Evolutionary conservation across 2,329 filamentous ascomycete genomes (phyloP), one percentile per base, ranked within the genome.

Genomic region (Diaporthe nobilis): DNA sequence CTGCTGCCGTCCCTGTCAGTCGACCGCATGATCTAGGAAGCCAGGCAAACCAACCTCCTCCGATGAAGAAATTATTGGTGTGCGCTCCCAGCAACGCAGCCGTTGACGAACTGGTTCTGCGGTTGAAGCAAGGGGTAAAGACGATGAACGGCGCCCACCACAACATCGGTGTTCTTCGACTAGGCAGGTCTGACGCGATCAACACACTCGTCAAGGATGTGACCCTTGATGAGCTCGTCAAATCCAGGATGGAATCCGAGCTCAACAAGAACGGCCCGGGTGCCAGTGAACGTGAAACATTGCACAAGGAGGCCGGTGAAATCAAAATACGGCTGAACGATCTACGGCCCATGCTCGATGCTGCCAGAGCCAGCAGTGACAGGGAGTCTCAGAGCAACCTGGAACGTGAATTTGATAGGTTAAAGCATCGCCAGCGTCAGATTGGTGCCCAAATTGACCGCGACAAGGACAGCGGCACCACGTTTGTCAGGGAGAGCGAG

Each of bases 71-170:
- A 84, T 88, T 99, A 37, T 90, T 99, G 37, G 95, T 99, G 34
- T 99, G 97, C 82, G 97, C 97, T n/a, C 97, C 97, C 20, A 98
- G 96, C 88, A 99, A 99, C 84, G 97, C 97, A 9, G 97, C 97
- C 44, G 97, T 99, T 8, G 97, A 99, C 82, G 97, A 99, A 83
- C 84, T 99, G 77, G 97, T 99, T 25, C 92, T 98, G 83, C 93
- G 97, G 86, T 90, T 99, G 81, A 98, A 98, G 85, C 88, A 91
- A 72, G 97, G 97, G 6, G 90, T 99, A 71, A 96, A 93, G 81
- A 96, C 95, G 0, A 88, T 91, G 75, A 91, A 90, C 58, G 96
- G 97, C 1, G 89, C 92, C 39, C 87, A 88, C 17, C 92, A 94
- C 79, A 94, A 94, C 78, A 90, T 98, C 81, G 95, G 95, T 65